Conservation (phyloP, 108 stramenopile genomes). For the Pseudonitzschia delicatissima region DNA sequence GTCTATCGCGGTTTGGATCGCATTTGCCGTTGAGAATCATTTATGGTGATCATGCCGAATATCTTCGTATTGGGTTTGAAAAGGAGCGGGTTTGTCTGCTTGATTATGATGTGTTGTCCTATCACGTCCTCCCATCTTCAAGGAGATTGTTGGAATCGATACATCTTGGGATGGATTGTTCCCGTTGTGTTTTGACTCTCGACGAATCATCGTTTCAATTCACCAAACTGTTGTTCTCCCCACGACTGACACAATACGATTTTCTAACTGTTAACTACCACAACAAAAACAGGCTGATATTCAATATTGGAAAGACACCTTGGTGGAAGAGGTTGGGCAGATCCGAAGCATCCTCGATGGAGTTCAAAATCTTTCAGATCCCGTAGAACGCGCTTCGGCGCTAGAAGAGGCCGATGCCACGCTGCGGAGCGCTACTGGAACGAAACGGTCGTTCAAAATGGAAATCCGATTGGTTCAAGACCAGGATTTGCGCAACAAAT, state of each 20-base stretch:
- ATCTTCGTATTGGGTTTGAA: no score
- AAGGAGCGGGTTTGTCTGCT: no score
- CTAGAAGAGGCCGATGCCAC: constrained; percentile 66
- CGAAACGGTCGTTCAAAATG: constrained; percentile 81
- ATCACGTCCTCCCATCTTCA: no score
- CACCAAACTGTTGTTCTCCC: background rate
- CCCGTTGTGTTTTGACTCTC: background rate
- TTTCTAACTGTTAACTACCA: background rate
- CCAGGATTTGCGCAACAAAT: constrained; percentile 40
- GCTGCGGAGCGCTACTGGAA: constrained; percentile 61
- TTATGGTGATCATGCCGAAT: no score
- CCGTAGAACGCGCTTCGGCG: constrained; percentile 43
- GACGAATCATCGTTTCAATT: background rate
- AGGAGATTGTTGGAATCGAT: no score
- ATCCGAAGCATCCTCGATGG: constrained; percentile 52
- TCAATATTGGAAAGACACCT: constrained; percentile 88
- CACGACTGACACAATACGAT: background rate
- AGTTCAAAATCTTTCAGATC: constrained; percentile 34
- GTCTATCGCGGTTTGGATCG: no score
- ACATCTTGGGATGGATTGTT: no score
- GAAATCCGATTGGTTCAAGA: constrained; percentile 77
- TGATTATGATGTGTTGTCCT: no score
- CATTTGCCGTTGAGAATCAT: no score
- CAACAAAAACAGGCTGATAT: constrained; percentile 56
- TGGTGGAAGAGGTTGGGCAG: constrained; percentile 62